Evolutionary conservation across 371 early-diverging fungal genomes (phyloP), one percentile per base, ranked within the genome.

Genomic region (Catenaria anguillulae): DNA sequence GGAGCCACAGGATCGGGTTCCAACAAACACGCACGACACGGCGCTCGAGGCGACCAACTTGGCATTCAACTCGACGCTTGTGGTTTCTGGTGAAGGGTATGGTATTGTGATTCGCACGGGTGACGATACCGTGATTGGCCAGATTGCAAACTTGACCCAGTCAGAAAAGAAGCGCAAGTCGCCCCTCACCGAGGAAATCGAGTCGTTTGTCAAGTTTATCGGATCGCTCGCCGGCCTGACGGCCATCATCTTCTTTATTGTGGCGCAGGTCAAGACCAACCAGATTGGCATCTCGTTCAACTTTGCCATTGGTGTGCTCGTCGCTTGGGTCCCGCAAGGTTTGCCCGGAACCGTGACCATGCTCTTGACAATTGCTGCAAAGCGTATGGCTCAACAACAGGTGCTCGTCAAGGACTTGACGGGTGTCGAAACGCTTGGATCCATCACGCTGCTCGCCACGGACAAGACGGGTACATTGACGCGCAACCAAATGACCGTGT

Each of bases 401-500:
- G 92, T 95, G 5, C 76, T 96, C 23, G 94, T 95, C 65, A 96
- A 93, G 69, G 91, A 95, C 69, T 71, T 96, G 40, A 86, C 89
- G 63, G 94, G 91, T 64, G 93, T 96, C 24, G 95, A 96, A 67
- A 93, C 94, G 21, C 81, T 95, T 26, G 95, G 95, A 48, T 90
- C 92, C 2, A 91, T 97, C 55, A 95, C 96, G 24, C 74, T 91
- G 19, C 75, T 97, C 60, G 93, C 92, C 42, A 93, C 93, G 0
- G 95, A 94, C 70, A 96, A 97, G 74, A 93, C 94, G 0, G 94
- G 96, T 62, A 95, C 97, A 42, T 72, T 96, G 64, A 93, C 94
- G 29, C 81, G 90, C 60, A 96, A 93, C 73, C 90, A 90, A 70
- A 94, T 96, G 93, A 89, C 88, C 0, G 91, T 90, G 1, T 84